Base-by-base conservation (phyloP, 805 yeast species). In the Pichia nanzhaoensis region DNA sequence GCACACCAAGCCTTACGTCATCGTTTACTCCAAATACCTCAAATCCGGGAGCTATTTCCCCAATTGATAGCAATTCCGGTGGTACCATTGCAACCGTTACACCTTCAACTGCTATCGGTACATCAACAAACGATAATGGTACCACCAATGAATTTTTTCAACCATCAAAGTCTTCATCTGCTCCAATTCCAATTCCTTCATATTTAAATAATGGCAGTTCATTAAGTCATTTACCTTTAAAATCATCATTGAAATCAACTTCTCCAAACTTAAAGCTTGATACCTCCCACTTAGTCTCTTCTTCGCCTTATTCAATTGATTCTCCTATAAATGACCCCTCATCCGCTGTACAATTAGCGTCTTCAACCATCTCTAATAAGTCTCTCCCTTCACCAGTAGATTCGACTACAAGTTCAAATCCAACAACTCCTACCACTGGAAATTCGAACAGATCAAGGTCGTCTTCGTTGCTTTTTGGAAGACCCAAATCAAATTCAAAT, bases 401-500 rank as follows among this genome's bases (percentile, higher is more conserved):
- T 3, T 4, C 33, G 30, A 28, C 24, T 19, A 13, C 34, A 33
- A 22, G 4, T 18, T 22, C 37, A 14, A 14, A 18, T n/a, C 14
- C 24, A 17, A 17, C 34, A 19, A 34, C 38, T n/a, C 27, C 42
- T 24, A 34, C 28, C 10, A 18, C 44, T 21, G 2, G 34, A 34
- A 16, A 20, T 4, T 16, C 17, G 17, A 34, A 20, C 7, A 22
- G 38, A 30, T 38, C 44, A n/a, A 27, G 41, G 20, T 44, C 48
- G 22, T 39, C 50, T 9, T 40, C 44, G 2, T 17, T 46, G 4
- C 33, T 13, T 30, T 42, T 42, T 21, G 44, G 44, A 16, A 45
- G 54, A 20, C 34, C 49, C 4, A 50, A 46, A 30, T 44, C 55
- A 6, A 37, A 46, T 14, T 48, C 53, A 30, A 37, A 40, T 20